phyloP scores from a whole-genome alignment of 2,329 filamentous ascomycete species.

The Talaromyces sp. region DNA sequence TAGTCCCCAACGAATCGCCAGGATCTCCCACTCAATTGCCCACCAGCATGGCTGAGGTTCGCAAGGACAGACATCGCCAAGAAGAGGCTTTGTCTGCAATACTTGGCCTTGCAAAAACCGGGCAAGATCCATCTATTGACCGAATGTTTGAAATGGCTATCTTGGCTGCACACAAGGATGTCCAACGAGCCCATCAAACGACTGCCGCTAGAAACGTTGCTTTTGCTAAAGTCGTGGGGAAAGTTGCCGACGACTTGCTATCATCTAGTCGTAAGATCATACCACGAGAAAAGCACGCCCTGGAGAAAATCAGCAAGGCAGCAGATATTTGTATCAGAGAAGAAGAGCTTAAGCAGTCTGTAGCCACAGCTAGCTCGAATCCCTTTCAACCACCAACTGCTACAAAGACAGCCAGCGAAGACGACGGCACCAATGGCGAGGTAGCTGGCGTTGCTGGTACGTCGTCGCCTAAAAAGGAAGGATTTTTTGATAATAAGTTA shows the following conservation, averaged over 20 bases:
- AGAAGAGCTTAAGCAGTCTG: background rate
- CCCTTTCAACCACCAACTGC: background rate
- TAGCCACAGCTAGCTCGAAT: background rate
- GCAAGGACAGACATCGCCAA: slow-evolving; percentile 16
- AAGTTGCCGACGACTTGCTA: background rate
- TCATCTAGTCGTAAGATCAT: background rate
- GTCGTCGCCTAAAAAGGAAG: background rate
- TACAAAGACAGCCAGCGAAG: background rate
- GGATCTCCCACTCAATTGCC: slow-evolving; percentile 10
- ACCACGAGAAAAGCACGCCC: slow-evolving; percentile 29
- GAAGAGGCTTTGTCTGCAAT: slow-evolving; percentile 16
- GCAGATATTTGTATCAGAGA: slow-evolving; percentile 48
- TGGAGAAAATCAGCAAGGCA: slow-evolving; percentile 50
- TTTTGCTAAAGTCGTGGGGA: background rate
- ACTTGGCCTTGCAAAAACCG: slow-evolving; percentile 13
- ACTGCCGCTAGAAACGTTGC: background rate
- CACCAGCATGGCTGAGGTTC: slow-evolving; percentile 11
- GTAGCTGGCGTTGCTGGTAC: background rate
- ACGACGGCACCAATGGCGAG: background rate
- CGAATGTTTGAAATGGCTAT: slow-evolving; percentile 14
- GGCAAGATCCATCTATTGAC: slow-evolving; percentile 12
- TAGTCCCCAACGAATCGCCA: background rate
- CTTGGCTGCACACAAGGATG: slow-evolving; percentile 12
- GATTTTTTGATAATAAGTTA: background rate
- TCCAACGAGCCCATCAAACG: background rate